Evolutionary conservation across 495 filamentous ascomycete genomes (phyloP).

Genomic region (Umbilicaria muhlenbergii): DNA sequence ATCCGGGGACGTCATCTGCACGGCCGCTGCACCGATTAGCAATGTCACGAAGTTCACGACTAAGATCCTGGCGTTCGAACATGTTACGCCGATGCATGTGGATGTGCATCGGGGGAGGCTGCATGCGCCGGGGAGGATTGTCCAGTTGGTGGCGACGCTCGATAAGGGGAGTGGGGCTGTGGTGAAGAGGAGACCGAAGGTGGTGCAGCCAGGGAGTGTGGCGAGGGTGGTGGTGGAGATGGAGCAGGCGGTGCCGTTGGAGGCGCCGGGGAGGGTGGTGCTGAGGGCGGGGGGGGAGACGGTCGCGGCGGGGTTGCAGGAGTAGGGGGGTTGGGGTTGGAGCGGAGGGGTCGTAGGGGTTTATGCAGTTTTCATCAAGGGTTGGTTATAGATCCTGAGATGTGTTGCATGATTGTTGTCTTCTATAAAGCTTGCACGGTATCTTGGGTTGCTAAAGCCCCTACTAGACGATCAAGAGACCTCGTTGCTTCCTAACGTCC

Average conservation of each 20-base stretch:
- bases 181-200: conserved; percentile 69
- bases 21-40: conserved; percentile 45
- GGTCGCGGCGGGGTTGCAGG: conserved; percentile 72
- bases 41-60: conserved; percentile 54
- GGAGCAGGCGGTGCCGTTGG: conserved; percentile 60
- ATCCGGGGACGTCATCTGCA: conserved; percentile 73
- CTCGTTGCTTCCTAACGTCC: too few relatives aligned
- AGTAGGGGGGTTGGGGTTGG: conserved; percentile 25
- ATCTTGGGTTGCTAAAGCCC: too few relatives aligned
- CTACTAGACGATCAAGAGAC: too few relatives aligned
- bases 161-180: conserved; percentile 56
- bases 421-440: too few relatives aligned
- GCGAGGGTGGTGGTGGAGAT: conserved; percentile 57
- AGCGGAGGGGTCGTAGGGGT: too few relatives aligned
- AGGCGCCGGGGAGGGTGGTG: conserved; percentile 64
- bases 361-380: too few relatives aligned
- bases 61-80: conserved; percentile 81
- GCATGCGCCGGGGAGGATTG: conserved; percentile 61
- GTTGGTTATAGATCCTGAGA: too few relatives aligned
- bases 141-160: conserved; percentile 48
- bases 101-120: conserved; percentile 78
- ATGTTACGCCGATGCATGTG: conserved; percentile 71
- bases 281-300: conserved; percentile 66
- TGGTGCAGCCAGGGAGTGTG: conserved; percentile 57
- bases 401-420: too few relatives aligned